Evolutionary conservation across 2,329 filamentous ascomycete species (phyloP).

Genomic region (Beauveria bassiana): DNA sequence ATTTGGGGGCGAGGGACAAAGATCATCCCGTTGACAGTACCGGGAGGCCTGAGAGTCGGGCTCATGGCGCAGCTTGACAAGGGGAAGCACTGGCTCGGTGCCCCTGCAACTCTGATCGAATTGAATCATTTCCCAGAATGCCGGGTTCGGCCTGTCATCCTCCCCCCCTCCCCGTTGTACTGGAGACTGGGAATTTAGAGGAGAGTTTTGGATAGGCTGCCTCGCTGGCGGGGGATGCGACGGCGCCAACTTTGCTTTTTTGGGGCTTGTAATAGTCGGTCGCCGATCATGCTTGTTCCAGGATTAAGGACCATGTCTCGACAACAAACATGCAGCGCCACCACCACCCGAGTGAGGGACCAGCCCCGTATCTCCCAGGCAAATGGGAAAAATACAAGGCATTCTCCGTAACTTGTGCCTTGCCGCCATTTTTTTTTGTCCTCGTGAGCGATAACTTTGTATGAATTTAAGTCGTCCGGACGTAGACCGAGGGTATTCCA

Average conservation of each 20-base stretch:
- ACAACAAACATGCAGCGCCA: background rate
- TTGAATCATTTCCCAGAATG: conserved; percentile 7
- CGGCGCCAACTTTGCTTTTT: conserved; percentile 7
- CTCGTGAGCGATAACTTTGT: background rate
- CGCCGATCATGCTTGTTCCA: background rate
- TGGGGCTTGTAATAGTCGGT: background rate
- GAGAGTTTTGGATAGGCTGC: background rate
- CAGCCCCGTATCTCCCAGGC: background rate
- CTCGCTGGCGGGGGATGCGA: background rate
- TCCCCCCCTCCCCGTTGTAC: background rate
- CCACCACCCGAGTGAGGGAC: background rate
- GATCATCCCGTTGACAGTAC: conserved; percentile 4
- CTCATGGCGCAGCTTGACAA: background rate
- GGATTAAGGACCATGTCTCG: background rate
- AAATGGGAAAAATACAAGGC: background rate
- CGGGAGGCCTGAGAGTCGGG: background rate
- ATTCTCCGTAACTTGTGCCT: background rate
- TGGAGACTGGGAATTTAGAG: background rate
- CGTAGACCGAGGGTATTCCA: background rate
- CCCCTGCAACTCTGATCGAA: background rate
- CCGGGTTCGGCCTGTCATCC: background rate
- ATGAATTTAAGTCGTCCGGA: background rate
- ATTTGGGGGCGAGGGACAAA: conserved; percentile 2
- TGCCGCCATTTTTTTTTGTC: background rate
- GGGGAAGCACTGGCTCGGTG: background rate